phyloP scores from a whole-genome alignment of 2,329 filamentous ascomycete species.

The Dactylellina haptotyla region DNA sequence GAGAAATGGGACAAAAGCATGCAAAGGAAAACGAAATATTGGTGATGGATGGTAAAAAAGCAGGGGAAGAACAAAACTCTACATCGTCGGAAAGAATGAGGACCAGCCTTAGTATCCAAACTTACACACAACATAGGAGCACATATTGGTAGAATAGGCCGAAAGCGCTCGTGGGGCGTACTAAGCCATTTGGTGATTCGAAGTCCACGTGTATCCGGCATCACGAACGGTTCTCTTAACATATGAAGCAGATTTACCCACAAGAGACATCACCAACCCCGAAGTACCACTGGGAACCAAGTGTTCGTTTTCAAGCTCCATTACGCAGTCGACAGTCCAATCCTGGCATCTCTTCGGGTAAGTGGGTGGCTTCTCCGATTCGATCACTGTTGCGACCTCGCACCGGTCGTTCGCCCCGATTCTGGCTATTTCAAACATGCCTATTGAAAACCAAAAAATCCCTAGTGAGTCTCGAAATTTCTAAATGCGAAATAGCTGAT shows the following conservation, averaged over 20 bases:
- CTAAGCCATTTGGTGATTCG: not conserved
- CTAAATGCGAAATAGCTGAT: not conserved
- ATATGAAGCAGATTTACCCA: slow-evolving; percentile 11
- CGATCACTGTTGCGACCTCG: not conserved
- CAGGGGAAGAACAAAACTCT: too few species aligned
- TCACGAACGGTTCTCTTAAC: not conserved
- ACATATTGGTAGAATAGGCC: too few species aligned
- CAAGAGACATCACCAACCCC: slow-evolving; percentile 14
- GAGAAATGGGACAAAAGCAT: too few species aligned
- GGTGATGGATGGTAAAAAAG: too few species aligned
- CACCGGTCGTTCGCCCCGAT: not conserved
- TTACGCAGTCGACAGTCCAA: slow-evolving; percentile 21
- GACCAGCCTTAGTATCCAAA: too few species aligned
- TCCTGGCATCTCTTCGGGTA: slow-evolving; percentile 23
- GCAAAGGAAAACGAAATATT: too few species aligned
- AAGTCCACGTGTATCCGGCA: not conserved
- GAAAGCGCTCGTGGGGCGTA: not conserved
- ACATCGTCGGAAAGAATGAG: too few species aligned
- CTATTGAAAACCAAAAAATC: not conserved
- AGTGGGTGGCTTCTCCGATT: not conserved
- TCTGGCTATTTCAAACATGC: not conserved
- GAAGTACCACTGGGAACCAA: slow-evolving; percentile 14
- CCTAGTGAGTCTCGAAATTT: not conserved
- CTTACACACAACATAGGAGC: too few species aligned
- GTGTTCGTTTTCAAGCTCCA: slow-evolving; percentile 16